These are phyloP conservation scores for Pseudogymnoascus sp. DNA, from an alignment of 2,329 filamentous ascomycete species.

Conservation along the genomic window DNA sequence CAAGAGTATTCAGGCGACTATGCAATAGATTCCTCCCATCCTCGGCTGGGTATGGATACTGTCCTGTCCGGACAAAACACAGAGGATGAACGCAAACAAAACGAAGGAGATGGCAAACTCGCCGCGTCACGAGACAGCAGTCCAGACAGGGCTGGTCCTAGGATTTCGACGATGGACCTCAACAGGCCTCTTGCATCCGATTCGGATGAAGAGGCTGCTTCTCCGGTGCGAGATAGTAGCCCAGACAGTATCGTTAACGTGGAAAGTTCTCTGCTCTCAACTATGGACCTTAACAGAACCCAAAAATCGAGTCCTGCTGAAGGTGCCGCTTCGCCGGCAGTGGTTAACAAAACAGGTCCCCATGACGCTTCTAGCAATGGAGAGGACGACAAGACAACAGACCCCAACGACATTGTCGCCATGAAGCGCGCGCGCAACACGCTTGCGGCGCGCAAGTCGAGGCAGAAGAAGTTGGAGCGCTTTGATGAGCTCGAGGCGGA, in stretches of 20 bases:
- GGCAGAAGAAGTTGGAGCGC: constrained; percentile 73
- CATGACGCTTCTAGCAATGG: not conserved
- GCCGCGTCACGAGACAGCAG: not conserved
- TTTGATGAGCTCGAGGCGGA: constrained; percentile 66
- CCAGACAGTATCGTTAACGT: not conserved
- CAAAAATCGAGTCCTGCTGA: not conserved
- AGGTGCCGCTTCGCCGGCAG: not conserved
- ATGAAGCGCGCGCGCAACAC: constrained; percentile 93
- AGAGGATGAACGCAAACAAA: not conserved
- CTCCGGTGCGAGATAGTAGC: not conserved
- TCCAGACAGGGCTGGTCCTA: not conserved
- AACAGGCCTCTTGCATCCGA: not conserved
- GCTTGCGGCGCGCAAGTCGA: constrained; percentile 85
- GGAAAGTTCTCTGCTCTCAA: not conserved
- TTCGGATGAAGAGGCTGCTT: not conserved
- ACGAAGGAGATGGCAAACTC: not conserved
- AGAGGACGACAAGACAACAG: constrained; percentile 26
- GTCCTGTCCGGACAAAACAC: not conserved
- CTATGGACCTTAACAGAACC: not conserved
- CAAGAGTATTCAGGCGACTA: not conserved
- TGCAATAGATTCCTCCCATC: not conserved
- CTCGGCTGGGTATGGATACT: not conserved
- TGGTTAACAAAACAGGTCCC: constrained; percentile 9
- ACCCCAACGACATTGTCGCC: constrained; percentile 66
- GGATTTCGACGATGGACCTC: not conserved